Evolutionary conservation across 192 early-diverging fungal genomes (phyloP).

Genomic region (Rhizophagus prolifer): DNA sequence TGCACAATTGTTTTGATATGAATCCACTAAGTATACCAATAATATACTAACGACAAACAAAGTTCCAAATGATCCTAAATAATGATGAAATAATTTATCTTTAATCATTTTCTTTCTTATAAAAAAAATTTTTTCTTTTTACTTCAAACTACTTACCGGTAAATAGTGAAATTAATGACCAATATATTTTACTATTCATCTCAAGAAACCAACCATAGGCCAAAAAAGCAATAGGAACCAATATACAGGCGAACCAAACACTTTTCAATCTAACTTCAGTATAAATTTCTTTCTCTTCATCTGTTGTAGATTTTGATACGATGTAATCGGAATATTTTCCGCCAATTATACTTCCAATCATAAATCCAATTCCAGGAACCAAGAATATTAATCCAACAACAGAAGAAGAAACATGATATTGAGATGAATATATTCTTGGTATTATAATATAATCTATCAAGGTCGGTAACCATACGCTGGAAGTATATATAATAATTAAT

Average conservation of each 20-base stretch:
- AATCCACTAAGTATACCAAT: slow-evolving; percentile 7
- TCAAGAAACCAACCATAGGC: slow-evolving; percentile 39
- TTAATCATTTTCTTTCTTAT: too few species aligned
- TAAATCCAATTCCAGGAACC: slow-evolving; percentile 38
- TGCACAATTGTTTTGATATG: neutral
- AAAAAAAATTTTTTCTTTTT: too few species aligned
- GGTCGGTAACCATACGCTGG: neutral
- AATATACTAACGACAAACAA: neutral
- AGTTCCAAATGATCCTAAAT: neutral
- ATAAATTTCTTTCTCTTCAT: slow-evolving; percentile 17
- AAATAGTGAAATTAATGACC: slow-evolving; percentile 29
- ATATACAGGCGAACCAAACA: slow-evolving; percentile 35
- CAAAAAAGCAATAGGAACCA: slow-evolving; percentile 34
- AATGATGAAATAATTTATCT: neutral
- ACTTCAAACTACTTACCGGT: slow-evolving; percentile 6
- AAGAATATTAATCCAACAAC: slow-evolving; percentile 29
- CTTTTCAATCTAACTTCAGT: slow-evolving; percentile 29
- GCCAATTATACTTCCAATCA: slow-evolving; percentile 42
- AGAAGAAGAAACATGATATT: slow-evolving; percentile 1
- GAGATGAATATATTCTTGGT: neutral
- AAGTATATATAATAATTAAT: neutral
- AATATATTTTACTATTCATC: slow-evolving; percentile 8
- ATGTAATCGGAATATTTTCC: slow-evolving; percentile 46
- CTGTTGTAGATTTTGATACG: neutral
- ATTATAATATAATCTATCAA: neutral